A percentile compares a stretch with the other conserved stretches of the same genome.
Conservation (phyloP, 2,329 filamentous ascomycete genomes). For the Lachnellula arida region DNA sequence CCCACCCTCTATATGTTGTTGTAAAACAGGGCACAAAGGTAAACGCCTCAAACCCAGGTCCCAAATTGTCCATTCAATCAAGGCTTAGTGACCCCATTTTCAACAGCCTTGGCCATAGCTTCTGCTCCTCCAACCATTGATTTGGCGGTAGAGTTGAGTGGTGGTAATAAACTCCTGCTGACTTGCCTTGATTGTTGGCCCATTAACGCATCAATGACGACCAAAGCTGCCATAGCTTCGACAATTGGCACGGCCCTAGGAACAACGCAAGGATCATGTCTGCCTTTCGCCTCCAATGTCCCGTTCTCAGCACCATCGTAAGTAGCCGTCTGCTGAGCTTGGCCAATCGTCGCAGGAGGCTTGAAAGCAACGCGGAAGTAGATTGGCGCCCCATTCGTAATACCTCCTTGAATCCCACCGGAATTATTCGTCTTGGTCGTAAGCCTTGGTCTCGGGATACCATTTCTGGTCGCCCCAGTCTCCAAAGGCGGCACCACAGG, state of each 20-base stretch:
- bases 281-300: slow-evolving; percentile 81
- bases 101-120: slow-evolving; percentile 9
- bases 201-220: slow-evolving; percentile 81
- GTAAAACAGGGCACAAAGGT: neutral
- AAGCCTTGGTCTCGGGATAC: slow-evolving; percentile 54
- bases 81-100: slow-evolving; percentile 12
- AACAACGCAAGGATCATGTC: slow-evolving; percentile 92
- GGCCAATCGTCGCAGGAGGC: slow-evolving; percentile 86
- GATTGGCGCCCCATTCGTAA: slow-evolving; percentile 87
- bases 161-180: slow-evolving; percentile 42
- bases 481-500: slow-evolving; percentile 40
- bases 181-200: slow-evolving; percentile 65
- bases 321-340: slow-evolving; percentile 76
- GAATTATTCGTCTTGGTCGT: slow-evolving; percentile 92
- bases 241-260: slow-evolving; percentile 76
- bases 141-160: slow-evolving; percentile 30
- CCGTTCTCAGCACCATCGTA: slow-evolving; percentile 70
- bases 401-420: slow-evolving; percentile 91
- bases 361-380: slow-evolving; percentile 97
- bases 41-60: neutral
- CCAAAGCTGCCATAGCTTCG: slow-evolving; percentile 85
- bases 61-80: slow-evolving; percentile 1
- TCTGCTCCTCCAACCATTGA: slow-evolving; percentile 18
- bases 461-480: slow-evolving; percentile 40
- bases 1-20: neutral